Evolutionary conservation across 768 basidiomycete genomes (phyloP).

Genomic region (Lactifluus hygrophoroides): DNA sequence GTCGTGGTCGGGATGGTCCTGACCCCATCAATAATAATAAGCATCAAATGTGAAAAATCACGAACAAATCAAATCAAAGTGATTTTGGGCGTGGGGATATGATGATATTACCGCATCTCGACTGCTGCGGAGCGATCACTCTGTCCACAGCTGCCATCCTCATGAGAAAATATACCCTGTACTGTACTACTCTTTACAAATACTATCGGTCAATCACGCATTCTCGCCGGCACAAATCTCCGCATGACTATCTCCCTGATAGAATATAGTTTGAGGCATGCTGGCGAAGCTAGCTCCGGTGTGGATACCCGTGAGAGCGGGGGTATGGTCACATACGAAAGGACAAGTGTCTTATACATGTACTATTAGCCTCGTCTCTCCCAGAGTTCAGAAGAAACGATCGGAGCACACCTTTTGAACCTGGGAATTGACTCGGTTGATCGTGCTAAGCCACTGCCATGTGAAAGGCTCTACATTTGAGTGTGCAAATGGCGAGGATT

Average conservation of each 20-base stretch:
- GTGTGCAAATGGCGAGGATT: constrained; percentile 52
- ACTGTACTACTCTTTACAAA: background rate
- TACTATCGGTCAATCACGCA: constrained; percentile 61
- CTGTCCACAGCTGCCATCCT: background rate
- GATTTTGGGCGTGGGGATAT: background rate
- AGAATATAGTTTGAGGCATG: constrained; percentile 66
- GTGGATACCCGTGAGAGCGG: constrained; percentile 48
- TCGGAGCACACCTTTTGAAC: constrained; percentile 73
- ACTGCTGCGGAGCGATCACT: background rate
- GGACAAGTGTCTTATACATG: constrained; percentile 66
- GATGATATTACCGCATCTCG: background rate
- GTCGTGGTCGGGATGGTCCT: too few relatives aligned
- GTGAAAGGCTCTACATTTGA: constrained; percentile 64
- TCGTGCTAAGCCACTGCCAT: constrained; percentile 96
- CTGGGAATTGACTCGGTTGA: constrained; percentile 93
- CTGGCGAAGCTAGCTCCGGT: constrained; percentile 55
- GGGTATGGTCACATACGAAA: constrained; percentile 91
- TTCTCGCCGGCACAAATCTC: constrained; percentile 84
- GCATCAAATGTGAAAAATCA: background rate
- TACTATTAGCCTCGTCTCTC: background rate
- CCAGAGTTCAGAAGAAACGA: background rate
- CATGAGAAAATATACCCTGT: background rate
- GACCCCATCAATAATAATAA: background rate
- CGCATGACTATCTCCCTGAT: constrained; percentile 78
- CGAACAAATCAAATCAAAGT: background rate